Conservation (phyloP, 192 early-diverging fungal species). For the Coemansia sp. region DNA sequence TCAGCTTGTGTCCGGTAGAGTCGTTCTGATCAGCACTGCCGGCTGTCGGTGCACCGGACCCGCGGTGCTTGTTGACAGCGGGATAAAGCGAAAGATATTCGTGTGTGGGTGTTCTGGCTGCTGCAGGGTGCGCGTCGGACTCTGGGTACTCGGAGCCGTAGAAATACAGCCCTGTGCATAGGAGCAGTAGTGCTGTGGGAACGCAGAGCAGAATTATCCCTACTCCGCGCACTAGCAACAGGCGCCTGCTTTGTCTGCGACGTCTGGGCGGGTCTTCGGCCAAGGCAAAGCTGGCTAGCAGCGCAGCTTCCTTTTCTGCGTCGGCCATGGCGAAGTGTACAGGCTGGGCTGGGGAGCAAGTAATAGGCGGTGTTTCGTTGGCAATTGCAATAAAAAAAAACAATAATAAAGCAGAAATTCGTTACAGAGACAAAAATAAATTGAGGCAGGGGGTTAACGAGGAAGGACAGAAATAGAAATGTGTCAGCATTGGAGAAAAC, state of each 20-base stretch:
- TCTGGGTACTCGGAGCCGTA: slow-evolving; percentile 23
- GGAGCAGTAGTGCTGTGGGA: slow-evolving; percentile 19
- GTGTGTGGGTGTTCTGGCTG: background rate
- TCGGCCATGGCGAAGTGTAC: background rate
- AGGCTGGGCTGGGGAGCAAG: background rate
- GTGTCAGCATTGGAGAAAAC: too few species aligned
- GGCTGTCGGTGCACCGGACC: background rate
- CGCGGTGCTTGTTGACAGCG: slow-evolving; percentile 13
- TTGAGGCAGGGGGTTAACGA: too few species aligned
- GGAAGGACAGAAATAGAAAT: too few species aligned
- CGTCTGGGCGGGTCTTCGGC: background rate
- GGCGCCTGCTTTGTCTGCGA: slow-evolving; percentile 7
- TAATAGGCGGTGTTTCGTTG: too few species aligned
- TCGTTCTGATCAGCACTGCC: background rate
- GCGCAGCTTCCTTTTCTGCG: slow-evolving; percentile 8
- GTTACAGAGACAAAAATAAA: too few species aligned
- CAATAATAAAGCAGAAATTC: too few species aligned
- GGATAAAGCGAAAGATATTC: slow-evolving; percentile 31
- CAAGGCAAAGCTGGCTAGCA: background rate
- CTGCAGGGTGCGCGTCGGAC: background rate
- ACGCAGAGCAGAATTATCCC: slow-evolving; percentile 32
- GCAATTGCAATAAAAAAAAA: too few species aligned
- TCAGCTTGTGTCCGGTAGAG: slow-evolving; percentile 1
- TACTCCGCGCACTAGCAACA: slow-evolving; percentile 12
- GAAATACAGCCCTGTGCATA: slow-evolving; percentile 19